Evolutionary conservation across 345 rosid genomes (phyloP).

Genomic region (Ricinus communis): DNA sequence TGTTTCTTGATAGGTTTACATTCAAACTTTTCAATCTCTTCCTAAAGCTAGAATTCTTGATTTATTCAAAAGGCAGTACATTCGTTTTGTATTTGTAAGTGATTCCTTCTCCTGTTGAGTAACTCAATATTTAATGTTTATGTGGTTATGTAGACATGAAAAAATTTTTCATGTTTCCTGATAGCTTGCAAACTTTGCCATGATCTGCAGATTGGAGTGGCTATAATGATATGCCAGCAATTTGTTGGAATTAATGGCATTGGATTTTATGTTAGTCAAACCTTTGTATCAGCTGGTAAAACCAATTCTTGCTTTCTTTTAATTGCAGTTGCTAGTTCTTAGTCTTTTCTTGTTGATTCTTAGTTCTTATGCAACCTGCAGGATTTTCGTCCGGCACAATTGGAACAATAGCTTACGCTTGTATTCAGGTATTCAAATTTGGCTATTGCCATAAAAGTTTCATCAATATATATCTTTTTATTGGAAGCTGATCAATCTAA

Average conservation of each 20-base stretch:
- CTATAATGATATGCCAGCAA: constrained; percentile 86
- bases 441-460: not conserved
- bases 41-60: constrained; percentile 64
- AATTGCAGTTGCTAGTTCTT: not conserved
- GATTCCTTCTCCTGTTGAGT: not conserved
- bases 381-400: constrained; percentile 70
- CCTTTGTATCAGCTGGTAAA: constrained; percentile 80
- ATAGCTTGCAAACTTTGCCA: constrained; percentile 2
- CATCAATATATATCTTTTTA: not conserved
- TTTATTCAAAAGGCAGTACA: constrained; percentile 57
- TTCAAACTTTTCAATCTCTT: constrained; percentile 56
- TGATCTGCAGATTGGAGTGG: constrained; percentile 69
- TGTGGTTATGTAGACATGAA: not conserved
- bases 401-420: constrained; percentile 82
- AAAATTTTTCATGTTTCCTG: not conserved
- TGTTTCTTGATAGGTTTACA: constrained; percentile 37
- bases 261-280: constrained; percentile 81
- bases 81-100: constrained; percentile 69
- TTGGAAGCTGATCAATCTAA: not conserved
- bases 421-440: constrained; percentile 54
- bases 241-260: constrained; percentile 82
- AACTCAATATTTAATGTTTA: not conserved
- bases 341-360: not conserved
- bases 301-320: not conserved
- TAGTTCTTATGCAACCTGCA: constrained; percentile 28